phyloP scores from a whole-genome alignment of 2,329 filamentous ascomycete genomes.

The Onygenales sp. region DNA sequence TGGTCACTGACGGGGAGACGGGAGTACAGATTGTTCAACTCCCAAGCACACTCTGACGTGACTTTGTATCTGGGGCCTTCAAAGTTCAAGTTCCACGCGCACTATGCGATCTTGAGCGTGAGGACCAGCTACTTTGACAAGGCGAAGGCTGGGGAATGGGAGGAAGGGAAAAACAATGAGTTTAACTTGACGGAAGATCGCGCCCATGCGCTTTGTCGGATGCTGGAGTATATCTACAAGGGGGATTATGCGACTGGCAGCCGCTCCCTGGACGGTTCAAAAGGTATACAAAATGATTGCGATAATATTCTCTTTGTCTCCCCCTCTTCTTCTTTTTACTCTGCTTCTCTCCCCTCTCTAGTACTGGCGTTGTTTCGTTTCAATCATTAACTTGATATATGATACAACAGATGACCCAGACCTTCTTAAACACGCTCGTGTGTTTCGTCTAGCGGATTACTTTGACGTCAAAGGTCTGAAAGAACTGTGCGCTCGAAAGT shows the following conservation, averaged over 20 bases:
- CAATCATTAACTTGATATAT: background rate
- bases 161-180: background rate
- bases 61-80: background rate
- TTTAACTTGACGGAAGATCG: background rate
- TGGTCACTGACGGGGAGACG: no score
- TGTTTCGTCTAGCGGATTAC: background rate
- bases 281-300: background rate
- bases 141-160: background rate
- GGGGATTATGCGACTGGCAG: background rate
- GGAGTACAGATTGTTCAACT: background rate
- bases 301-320: no score
- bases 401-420: background rate
- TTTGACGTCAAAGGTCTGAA: background rate
- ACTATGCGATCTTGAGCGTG: background rate
- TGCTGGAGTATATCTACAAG: background rate
- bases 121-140: background rate
- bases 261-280: background rate
- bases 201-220: background rate
- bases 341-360: background rate
- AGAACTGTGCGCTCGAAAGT: background rate
- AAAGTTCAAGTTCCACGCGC: background rate
- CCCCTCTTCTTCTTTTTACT: no score
- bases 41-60: background rate
- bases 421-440: background rate
- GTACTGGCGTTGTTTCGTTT: background rate